A percentile compares a stretch with the other conserved stretches of the same genome.
These are phyloP conservation scores for Physcomitrellopsis africana DNA, from an alignment of 225 moss, liverwort and hornwort genomes.

Conservation along the genomic window DNA sequence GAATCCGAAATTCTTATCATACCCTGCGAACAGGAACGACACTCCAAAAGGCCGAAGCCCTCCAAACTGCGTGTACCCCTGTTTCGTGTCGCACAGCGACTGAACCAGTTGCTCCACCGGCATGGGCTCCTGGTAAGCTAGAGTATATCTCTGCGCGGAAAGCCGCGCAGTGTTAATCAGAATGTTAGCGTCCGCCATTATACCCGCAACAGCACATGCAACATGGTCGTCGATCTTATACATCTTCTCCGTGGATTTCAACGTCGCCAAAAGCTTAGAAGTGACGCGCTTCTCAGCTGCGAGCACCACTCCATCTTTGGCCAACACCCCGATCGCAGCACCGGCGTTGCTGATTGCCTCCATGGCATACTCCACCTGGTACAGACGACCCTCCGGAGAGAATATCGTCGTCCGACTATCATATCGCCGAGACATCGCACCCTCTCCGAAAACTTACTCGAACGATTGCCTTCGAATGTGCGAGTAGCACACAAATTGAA, in stretches of 20 bases:
- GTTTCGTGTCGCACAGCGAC: slow-evolving; percentile 40
- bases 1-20: slow-evolving; percentile 81
- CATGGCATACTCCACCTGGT: slow-evolving; percentile 84
- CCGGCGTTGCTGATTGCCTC: slow-evolving; percentile 83
- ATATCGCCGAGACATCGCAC: slow-evolving; percentile 76
- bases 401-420: slow-evolving; percentile 87
- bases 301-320: slow-evolving; percentile 62
- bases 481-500: neutral
- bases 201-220: slow-evolving; percentile 79
- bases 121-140: slow-evolving; percentile 83
- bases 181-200: slow-evolving; percentile 82
- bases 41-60: slow-evolving; percentile 78
- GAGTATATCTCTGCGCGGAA: slow-evolving; percentile 77
- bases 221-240: slow-evolving; percentile 92
- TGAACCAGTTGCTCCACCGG: slow-evolving; percentile 53
- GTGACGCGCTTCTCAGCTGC: slow-evolving; percentile 86
- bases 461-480: neutral
- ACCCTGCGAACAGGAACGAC: slow-evolving; percentile 79
- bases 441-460: neutral
- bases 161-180: slow-evolving; percentile 53
- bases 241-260: slow-evolving; percentile 89
- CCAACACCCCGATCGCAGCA: slow-evolving; percentile 77
- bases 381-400: slow-evolving; percentile 79
- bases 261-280: slow-evolving; percentile 75
- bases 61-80: slow-evolving; percentile 71